These are phyloP conservation scores for Globisporangium recalcitrans DNA, from an alignment of 352 stramenopile species.

Conservation along the genomic window DNA sequence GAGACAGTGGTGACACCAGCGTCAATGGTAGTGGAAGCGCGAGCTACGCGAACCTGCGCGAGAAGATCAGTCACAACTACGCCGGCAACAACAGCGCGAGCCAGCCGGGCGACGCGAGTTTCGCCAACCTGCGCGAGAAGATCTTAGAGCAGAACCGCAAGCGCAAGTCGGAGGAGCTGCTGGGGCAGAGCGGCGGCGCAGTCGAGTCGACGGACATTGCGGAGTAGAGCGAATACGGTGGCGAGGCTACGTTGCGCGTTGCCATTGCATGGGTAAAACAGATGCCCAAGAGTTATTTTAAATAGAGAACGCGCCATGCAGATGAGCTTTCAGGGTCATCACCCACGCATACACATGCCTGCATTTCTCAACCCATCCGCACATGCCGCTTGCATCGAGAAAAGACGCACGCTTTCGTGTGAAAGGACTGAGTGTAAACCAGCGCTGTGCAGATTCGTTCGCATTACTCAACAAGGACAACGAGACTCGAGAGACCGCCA, in stretches of 20 bases:
- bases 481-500: neutral
- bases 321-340: neutral
- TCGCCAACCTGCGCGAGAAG: conserved; percentile 68
- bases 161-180: conserved; percentile 43
- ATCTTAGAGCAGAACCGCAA: conserved; percentile 51
- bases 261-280: neutral
- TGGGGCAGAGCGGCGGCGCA: neutral
- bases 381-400: neutral
- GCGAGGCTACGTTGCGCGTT: neutral
- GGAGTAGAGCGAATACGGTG: neutral
- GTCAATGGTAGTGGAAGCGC: conserved; percentile 21
- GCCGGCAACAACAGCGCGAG: neutral
- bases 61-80: conserved; percentile 46
- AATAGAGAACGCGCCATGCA: neutral
- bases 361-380: neutral
- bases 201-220: neutral
- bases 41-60: conserved; percentile 69
- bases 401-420: neutral
- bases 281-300: neutral
- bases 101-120: conserved; percentile 38
- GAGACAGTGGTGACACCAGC: neutral
- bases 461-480: neutral
- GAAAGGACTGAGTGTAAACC: no score
- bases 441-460: neutral
- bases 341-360: neutral